phyloP scores from a whole-genome alignment of 441 rosid genomes.

The Brassica hybrid region DNA sequence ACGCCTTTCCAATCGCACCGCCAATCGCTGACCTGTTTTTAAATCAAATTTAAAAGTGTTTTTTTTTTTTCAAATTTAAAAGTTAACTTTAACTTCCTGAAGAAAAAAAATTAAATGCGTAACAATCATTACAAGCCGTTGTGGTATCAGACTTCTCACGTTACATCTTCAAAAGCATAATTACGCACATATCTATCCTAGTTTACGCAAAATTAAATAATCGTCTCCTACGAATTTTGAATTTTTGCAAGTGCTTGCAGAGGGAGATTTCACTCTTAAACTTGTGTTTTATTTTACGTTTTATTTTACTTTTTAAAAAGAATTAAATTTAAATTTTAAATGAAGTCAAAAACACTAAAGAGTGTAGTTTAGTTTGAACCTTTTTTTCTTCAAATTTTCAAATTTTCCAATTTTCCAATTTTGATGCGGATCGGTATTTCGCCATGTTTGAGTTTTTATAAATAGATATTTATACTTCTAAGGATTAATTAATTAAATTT shows the following conservation, averaged over 20 bases:
- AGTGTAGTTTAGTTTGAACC: too few species aligned
- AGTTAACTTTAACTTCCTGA: neutral
- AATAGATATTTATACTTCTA: too few species aligned
- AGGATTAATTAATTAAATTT: too few species aligned
- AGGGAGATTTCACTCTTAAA: neutral
- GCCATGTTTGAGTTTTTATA: too few species aligned
- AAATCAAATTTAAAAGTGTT: neutral
- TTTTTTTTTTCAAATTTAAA: neutral
- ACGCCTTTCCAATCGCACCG: constrained; percentile 33
- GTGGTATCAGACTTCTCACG: constrained; percentile 34
- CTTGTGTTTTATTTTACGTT: neutral
- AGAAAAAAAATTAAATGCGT: neutral
- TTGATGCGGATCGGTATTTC: too few species aligned
- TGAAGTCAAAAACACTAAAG: too few species aligned
- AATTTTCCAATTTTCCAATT: too few species aligned
- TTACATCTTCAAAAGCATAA: constrained; percentile 15
- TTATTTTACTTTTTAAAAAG: neutral
- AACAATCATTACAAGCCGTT: constrained; percentile 28
- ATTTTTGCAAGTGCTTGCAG: neutral
- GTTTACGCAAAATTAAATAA: neutral
- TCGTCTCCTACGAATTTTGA: neutral
- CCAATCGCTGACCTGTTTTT: constrained; percentile 24
- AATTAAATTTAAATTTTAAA: too few species aligned
- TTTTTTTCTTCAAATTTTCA: too few species aligned
- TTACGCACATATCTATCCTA: constrained; percentile 3